These are phyloP conservation scores for Cydonia oblonga DNA, from an alignment of 331 rosid species.

Conservation along the genomic window DNA sequence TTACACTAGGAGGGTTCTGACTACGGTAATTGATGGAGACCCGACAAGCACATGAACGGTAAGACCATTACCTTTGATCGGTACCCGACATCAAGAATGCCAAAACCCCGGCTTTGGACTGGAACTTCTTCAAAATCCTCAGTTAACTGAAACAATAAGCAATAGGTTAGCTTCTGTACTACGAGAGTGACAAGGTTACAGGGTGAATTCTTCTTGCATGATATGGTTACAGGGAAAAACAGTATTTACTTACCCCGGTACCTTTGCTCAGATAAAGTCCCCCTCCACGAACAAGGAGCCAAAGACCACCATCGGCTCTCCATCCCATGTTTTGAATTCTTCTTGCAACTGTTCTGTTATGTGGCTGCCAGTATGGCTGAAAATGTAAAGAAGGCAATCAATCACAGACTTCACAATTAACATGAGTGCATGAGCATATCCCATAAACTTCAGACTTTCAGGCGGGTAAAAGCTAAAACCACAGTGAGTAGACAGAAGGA, in stretches of 20 bases:
- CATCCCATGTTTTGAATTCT: constrained; percentile 99
- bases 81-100: constrained; percentile 90
- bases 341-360: constrained; percentile 89
- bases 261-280: constrained; percentile 97
- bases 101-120: constrained; percentile 97
- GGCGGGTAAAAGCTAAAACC: not conserved
- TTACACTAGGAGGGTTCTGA: too few relatives aligned
- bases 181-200: not conserved
- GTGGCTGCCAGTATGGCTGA: constrained; percentile 97
- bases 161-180: constrained; percentile 12
- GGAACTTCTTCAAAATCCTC: constrained; percentile 93
- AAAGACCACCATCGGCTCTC: constrained; percentile 99
- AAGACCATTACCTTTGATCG: constrained; percentile 59
- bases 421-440: not conserved
- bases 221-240: not conserved
- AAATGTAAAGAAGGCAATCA: constrained; percentile 4
- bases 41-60: too few relatives aligned
- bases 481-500: not conserved
- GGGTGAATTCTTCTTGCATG: constrained; percentile 6
- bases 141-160: constrained; percentile 46
- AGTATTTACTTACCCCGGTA: constrained; percentile 58
- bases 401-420: not conserved
- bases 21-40: too few relatives aligned
- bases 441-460: not conserved
- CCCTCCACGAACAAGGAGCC: constrained; percentile 99